Base-by-base conservation (phyloP, 805 yeast genomes). In the Candida anglica region DNA sequence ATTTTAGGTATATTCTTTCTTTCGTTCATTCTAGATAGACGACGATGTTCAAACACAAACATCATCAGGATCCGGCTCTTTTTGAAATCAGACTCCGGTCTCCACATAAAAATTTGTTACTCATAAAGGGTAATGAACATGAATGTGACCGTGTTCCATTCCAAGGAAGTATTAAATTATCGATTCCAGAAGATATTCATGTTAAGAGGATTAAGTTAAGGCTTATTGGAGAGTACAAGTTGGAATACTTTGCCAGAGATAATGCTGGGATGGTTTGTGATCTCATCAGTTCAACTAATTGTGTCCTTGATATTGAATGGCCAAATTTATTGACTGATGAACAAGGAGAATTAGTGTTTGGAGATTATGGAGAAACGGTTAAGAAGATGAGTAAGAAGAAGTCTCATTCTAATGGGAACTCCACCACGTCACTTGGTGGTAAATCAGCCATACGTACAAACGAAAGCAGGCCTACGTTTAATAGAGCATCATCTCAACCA, bases 281-380 rank as follows among this genome's bases (percentile, higher is more conserved):
- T 27, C 66, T 63, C 24, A 58, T 66, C 11, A 40, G 52, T 19
- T 75, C 69, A 28, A 55, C 66, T 17, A 48, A 57, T 13, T 58
- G 66, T 27, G 63, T 68, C 5, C 42, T 75, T 29, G 52, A 58
- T 19, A 71, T 64, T 17, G 66, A 61, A 13, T 75, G 80, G 80
- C 54, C 58, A 31, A 75, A 75, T 40, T 50, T 75, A 22, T 52
- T 75, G 27, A 59, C 63, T 10, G 43, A 49, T 27, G 47, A 62
- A 1, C 52, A 59, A 4, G 79, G 78, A 2, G 40, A 30, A 3
- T 49, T 72, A 3, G 37, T 43, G 6, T 57, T 49, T 32, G 75
- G 77, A 3, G 54, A 61, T 34, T 70, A 69, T 41, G 73, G 73
- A 11, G 69, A 68, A 35, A 38, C 37, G 27, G 48, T 57, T 15